phyloP scores from a whole-genome alignment of 2,329 filamentous ascomycete genomes.

The Hypomyces rosellus region DNA sequence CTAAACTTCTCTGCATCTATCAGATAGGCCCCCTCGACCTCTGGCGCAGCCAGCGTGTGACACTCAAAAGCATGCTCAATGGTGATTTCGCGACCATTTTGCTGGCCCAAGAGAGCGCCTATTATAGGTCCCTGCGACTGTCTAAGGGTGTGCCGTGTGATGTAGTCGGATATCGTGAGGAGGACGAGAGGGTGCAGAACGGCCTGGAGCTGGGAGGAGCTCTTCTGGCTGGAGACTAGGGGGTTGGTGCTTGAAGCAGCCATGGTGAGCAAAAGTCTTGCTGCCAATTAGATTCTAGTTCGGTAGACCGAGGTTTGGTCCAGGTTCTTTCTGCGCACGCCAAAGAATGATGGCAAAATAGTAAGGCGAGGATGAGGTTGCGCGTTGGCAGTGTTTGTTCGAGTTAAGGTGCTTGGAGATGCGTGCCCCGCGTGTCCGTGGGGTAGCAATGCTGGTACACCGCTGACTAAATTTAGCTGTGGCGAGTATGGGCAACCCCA shows the following conservation, averaged over 20 bases:
- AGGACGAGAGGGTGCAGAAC: conserved; percentile 90
- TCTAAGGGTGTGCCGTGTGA: conserved; percentile 82
- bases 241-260: conserved; percentile 42
- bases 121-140: conserved; percentile 69
- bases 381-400: too few species aligned
- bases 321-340: background rate
- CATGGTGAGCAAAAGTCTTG: conserved; percentile 32
- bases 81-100: conserved; percentile 83
- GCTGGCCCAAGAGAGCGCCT: conserved; percentile 84
- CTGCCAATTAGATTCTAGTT: background rate
- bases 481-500: too few species aligned
- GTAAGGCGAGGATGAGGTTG: background rate
- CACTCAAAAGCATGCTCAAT: conserved; percentile 92
- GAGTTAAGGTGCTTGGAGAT: too few species aligned
- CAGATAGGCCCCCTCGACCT: conserved; percentile 49
- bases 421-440: too few species aligned
- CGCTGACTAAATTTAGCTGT: too few species aligned
- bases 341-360: background rate
- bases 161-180: conserved; percentile 93
- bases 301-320: background rate
- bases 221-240: conserved; percentile 60
- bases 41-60: conserved; percentile 42
- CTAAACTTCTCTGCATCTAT: conserved; percentile 69
- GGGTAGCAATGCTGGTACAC: too few species aligned
- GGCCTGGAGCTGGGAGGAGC: conserved; percentile 67